Evolutionary conservation across 257 asterid genomes (phyloP).

Genomic region (Paulownia fortunei): DNA sequence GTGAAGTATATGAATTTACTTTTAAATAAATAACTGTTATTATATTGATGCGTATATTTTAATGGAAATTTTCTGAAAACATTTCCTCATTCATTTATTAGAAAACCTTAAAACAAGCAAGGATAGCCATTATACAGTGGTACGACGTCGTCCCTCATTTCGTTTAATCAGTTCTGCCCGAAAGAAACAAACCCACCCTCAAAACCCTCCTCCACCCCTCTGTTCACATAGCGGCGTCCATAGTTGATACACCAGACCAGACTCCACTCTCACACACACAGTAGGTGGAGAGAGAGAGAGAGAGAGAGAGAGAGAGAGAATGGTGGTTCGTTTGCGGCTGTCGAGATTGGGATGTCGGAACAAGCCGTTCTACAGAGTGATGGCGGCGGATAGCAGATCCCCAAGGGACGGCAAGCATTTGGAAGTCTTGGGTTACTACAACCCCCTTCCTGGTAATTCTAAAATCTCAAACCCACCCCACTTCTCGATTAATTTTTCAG

Average conservation of each 20-base stretch:
- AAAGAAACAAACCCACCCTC: constrained; percentile 5
- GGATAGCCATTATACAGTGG: not conserved
- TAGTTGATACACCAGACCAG: not conserved
- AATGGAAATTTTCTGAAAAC: too few relatives aligned
- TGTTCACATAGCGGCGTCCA: not conserved
- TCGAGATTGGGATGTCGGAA: constrained; percentile 82
- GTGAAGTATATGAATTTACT: too few relatives aligned
- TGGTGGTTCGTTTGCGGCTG: constrained; percentile 84
- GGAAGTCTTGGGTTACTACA: constrained; percentile 92
- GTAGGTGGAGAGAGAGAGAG: not conserved
- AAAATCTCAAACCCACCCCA: not conserved
- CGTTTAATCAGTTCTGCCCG: not conserved
- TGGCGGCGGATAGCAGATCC: constrained; percentile 97
- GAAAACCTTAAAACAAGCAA: too few relatives aligned
- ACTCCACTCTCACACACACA: constrained; percentile 1
- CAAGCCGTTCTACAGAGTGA: constrained; percentile 89
- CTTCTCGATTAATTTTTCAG: not conserved
- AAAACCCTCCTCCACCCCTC: constrained; percentile 15
- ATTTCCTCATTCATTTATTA: too few relatives aligned
- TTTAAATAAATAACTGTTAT: too few relatives aligned
- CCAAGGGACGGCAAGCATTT: constrained; percentile 98
- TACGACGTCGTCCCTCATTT: not conserved
- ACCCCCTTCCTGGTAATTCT: constrained; percentile 84
- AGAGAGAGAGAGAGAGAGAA: constrained; percentile 25
- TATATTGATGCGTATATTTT: too few relatives aligned